Evolutionary conservation across 805 yeast genomes (phyloP).

Genomic region (Priceomyces melissophilus): DNA sequence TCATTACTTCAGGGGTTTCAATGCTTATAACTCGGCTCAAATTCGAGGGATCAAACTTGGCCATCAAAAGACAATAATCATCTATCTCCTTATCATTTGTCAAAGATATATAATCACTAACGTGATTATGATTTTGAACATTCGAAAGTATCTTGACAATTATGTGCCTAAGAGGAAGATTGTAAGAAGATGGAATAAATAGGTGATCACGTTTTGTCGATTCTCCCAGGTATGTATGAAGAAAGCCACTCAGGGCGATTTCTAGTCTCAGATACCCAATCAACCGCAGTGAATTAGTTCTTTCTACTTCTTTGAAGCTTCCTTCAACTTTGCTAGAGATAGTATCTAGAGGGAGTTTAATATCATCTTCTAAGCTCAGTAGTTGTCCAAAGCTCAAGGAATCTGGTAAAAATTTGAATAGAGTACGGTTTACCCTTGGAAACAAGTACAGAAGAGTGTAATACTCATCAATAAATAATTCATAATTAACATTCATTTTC

Average conservation of each 20-base stretch:
- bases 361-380: not conserved
- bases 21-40: slow-evolving; percentile 3
- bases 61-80: slow-evolving; percentile 16
- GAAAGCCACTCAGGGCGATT: not conserved
- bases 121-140: not conserved
- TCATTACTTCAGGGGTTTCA: not conserved
- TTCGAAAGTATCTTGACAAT: slow-evolving; percentile 11
- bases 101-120: slow-evolving; percentile 2
- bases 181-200: slow-evolving; percentile 6
- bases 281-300: slow-evolving; percentile 1
- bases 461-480: slow-evolving; percentile 25
- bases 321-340: not conserved
- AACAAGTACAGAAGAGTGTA: slow-evolving; percentile 27
- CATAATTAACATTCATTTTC: slow-evolving; percentile 12
- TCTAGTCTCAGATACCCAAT: slow-evolving; percentile 5
- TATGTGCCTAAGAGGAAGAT: slow-evolving; percentile 9
- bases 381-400: slow-evolving; percentile 25
- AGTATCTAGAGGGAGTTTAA: not conserved
- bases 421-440: slow-evolving; percentile 22
- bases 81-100: slow-evolving; percentile 13
- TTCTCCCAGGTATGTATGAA: not conserved
- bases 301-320: slow-evolving; percentile 1
- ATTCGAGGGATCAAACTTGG: slow-evolving; percentile 12
- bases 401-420: slow-evolving; percentile 24
- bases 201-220: not conserved